Conservation (phyloP, 805 yeast species). For the Lipomyces chichibuensis region DNA sequence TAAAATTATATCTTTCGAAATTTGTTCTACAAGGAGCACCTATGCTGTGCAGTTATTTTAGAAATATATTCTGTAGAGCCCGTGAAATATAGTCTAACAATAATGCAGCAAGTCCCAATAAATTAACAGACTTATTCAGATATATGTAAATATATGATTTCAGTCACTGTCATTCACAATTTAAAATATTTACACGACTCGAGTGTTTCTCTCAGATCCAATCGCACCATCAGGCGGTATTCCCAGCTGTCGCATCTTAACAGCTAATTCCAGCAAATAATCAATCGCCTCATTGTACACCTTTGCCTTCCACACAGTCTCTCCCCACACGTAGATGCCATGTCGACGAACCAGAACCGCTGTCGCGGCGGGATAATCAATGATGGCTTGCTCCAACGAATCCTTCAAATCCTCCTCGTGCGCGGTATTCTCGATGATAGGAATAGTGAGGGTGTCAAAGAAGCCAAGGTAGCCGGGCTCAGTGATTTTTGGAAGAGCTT, state of each 20-base stretch:
- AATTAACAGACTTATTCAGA: background rate
- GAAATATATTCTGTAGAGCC: background rate
- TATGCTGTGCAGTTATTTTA: background rate
- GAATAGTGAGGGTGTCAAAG: slow-evolving; percentile 76
- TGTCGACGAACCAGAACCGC: slow-evolving; percentile 92
- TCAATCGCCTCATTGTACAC: slow-evolving; percentile 91
- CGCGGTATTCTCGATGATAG: slow-evolving; percentile 89
- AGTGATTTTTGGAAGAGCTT: slow-evolving; percentile 72
- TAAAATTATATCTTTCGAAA: too few species aligned
- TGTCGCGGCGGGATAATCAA: slow-evolving; percentile 71
- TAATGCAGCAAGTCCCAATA: background rate
- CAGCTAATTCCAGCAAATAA: slow-evolving; percentile 79
- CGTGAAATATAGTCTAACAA: background rate
- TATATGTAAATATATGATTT: background rate
- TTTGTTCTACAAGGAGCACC: background rate
- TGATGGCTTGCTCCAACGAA: slow-evolving; percentile 63
- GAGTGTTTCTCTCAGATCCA: slow-evolving; percentile 36
- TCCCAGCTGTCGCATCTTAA: slow-evolving; percentile 75
- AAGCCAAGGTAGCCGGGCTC: slow-evolving; percentile 70
- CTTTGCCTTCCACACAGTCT: slow-evolving; percentile 88
- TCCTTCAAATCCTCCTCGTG: slow-evolving; percentile 82
- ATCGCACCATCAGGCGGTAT: slow-evolving; percentile 47
- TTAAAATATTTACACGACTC: background rate
- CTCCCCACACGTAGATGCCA: slow-evolving; percentile 97
- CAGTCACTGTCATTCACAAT: background rate